Base-by-base conservation (phyloP, 192 early-diverging fungal species). In the Coemansia interrupta region DNA sequence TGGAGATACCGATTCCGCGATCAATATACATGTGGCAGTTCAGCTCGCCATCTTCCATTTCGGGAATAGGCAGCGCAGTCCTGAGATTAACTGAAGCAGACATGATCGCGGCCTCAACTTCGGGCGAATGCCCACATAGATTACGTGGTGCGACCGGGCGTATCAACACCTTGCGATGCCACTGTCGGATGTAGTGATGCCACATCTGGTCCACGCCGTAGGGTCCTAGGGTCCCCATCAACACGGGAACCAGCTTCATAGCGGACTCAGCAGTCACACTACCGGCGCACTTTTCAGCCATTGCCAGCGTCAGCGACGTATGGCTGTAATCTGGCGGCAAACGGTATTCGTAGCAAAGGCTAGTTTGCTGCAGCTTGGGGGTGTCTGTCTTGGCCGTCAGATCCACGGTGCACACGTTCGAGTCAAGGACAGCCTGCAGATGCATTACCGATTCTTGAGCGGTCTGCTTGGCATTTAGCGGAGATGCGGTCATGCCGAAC, bases 401-500 rank as follows among this genome's bases (percentile, higher is more conserved):
- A 18, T 75, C 66, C 26, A 80, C 84, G 0, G 86, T 89, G 46
- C 85, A 88, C 12, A 91, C 71, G 20, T 64, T 63, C 17, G 82
- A 52, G 48, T 85, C 60, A 56, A 91, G 58, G 13, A 80, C 72
- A 23, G 59, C 54, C 61, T 88, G 87, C 13, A 89, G 63, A 2
- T 83, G 69, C 19, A 75, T 83, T 7, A 69, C 73, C 3, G 73
- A 75, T 17, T 17, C 52, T 8, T 66, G 48, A 12, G 70, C 71
- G 4, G 54, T 70, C 50, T 69, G 55, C 41, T 42, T 56, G 3
- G 70, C 38, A 24, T 72, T 72, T 19, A 88, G 80, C 11, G 93
- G 93, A n/a, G 95, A 97, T 5, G 94, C 94, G 0, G 94, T 95
- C 88, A 96, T 91, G 2, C 93, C 91, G 78, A 98, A 91, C 0